A percentile compares a stretch with the other conserved stretches of the same genome.
phyloP scores from a whole-genome alignment of 805 yeast species.

The Candida jianshihensis region DNA sequence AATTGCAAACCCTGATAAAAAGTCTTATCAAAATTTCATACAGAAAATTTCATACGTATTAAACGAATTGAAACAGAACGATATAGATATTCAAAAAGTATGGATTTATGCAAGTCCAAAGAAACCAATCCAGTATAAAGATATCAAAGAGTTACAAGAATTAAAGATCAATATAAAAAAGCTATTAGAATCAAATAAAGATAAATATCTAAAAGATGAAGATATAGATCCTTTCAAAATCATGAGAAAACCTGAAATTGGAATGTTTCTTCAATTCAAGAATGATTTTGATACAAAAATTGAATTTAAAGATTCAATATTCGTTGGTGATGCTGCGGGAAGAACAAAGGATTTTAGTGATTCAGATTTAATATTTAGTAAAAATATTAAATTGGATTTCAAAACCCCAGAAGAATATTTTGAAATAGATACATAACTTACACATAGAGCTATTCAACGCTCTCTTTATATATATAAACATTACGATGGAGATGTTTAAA shows the following conservation, averaged over 20 bases:
- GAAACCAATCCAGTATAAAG: slow-evolving; percentile 30
- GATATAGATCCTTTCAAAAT: slow-evolving; percentile 12
- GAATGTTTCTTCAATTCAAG: slow-evolving; percentile 63
- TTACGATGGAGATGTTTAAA: neutral
- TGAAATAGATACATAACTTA: neutral
- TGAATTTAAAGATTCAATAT: slow-evolving; percentile 43
- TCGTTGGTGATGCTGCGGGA: slow-evolving; percentile 98
- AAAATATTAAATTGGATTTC: slow-evolving; percentile 45
- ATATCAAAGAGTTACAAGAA: too few species aligned
- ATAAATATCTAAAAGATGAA: neutral
- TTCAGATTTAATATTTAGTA: slow-evolving; percentile 68
- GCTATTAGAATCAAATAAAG: neutral
- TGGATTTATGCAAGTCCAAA: slow-evolving; percentile 64
- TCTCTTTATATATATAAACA: slow-evolving; percentile 1
- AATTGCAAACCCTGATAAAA: slow-evolving; percentile 31
- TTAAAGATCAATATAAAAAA: too few species aligned
- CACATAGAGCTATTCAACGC: neutral
- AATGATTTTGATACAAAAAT: slow-evolving; percentile 28
- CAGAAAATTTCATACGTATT: slow-evolving; percentile 35
- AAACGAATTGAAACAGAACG: slow-evolving; percentile 21
- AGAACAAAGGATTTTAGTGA: slow-evolving; percentile 72
- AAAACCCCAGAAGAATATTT: slow-evolving; percentile 69
- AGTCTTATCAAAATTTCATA: slow-evolving; percentile 32
- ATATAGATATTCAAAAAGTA: slow-evolving; percentile 17
- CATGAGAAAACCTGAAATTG: slow-evolving; percentile 69